These are phyloP conservation scores for Cryptomeria japonica DNA, from an alignment of 75 land plant species.

Conservation along the genomic window DNA sequence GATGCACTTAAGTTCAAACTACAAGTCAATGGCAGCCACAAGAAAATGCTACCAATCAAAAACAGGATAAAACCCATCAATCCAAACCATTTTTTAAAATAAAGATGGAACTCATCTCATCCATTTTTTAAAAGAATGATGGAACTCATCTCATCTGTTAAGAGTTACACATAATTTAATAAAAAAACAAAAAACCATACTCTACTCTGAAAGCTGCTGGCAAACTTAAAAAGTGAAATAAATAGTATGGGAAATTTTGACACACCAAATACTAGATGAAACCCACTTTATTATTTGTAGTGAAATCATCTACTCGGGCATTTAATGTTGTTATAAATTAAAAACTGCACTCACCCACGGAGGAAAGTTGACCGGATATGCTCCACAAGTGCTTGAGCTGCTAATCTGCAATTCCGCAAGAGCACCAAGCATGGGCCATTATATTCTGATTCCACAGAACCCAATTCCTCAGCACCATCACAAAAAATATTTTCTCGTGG, in stretches of 20 bases:
- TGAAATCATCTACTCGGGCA: not conserved
- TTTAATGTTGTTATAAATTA: not conserved
- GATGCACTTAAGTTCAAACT: not conserved
- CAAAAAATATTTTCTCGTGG: slow-evolving; percentile 18
- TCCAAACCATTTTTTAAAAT: not conserved
- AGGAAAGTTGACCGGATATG: slow-evolving; percentile 18
- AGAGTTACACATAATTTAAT: not conserved
- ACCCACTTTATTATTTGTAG: not conserved
- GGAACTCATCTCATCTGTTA: not conserved
- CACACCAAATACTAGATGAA: not conserved
- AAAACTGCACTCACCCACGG: slow-evolving; percentile 18
- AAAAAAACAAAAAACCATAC: not conserved
- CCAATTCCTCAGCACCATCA: slow-evolving; percentile 26
- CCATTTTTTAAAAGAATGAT: not conserved
- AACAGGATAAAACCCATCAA: not conserved
- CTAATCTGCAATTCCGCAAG: slow-evolving; percentile 14
- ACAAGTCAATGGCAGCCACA: not conserved
- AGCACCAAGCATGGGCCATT: slow-evolving; percentile 29
- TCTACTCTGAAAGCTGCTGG: not conserved
- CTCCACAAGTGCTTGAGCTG: slow-evolving; percentile 20
- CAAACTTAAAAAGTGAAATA: not conserved
- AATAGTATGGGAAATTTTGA: not conserved
- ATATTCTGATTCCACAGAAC: slow-evolving; percentile 19
- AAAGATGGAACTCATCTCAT: not conserved
- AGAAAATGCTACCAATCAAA: not conserved